Percentiles rank a stretch among this genome's conserved stretches.
Conservation (phyloP, 2,329 filamentous ascomycete species). For the Pseudopithomyces maydicus region DNA sequence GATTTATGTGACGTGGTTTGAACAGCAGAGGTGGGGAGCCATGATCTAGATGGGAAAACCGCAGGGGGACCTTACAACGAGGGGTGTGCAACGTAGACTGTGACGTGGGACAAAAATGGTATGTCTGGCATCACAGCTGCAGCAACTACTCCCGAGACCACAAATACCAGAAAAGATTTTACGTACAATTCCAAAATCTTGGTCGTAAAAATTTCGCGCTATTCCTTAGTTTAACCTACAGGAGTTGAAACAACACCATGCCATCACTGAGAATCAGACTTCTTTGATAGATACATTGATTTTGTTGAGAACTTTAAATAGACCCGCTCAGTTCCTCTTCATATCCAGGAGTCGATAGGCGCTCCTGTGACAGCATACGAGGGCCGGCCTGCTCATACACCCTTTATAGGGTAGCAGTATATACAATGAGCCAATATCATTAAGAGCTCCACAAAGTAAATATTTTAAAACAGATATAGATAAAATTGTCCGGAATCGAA, state of each 20-base stretch:
- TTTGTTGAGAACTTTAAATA: background rate
- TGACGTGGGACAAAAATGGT: too few species aligned
- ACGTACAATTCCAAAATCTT: too few species aligned
- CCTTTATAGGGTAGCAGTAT: background rate
- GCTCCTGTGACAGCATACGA: background rate
- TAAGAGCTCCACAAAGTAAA: background rate
- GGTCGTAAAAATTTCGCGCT: too few species aligned
- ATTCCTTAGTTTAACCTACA: too few species aligned
- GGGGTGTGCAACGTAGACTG: too few species aligned
- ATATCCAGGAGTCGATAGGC: background rate
- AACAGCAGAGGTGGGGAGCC: too few species aligned
- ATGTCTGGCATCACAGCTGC: too few species aligned
- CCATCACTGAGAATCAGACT: background rate
- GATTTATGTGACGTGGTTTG: too few species aligned
- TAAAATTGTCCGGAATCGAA: background rate
- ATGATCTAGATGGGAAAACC: too few species aligned
- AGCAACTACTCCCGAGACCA: too few species aligned
- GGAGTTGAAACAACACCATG: background rate
- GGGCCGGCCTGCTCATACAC: conserved; percentile 9
- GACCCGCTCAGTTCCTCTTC: background rate
- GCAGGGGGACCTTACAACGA: too few species aligned
- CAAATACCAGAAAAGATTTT: too few species aligned
- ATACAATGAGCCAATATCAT: conserved; percentile 5
- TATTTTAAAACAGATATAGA: background rate
- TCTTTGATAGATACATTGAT: background rate